phyloP scores from a whole-genome alignment of 306 rosid species.

The Sechiopsis laciniata region DNA sequence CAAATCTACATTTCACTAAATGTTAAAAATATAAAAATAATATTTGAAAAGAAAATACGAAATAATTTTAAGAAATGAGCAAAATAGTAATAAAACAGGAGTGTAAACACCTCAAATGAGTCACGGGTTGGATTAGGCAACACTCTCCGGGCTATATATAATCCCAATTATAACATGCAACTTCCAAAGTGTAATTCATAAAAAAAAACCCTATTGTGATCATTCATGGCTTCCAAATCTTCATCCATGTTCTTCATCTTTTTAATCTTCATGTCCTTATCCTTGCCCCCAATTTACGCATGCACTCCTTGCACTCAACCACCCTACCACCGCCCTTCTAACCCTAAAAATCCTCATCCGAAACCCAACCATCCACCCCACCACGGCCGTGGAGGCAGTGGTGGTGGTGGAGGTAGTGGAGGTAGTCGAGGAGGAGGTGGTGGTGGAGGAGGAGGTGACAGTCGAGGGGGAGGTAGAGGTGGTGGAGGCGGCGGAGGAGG shows the following conservation, averaged over 20 bases:
- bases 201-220: background rate
- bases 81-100: too few relatives aligned
- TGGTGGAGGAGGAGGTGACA: background rate
- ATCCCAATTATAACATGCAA: background rate
- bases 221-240: constrained; percentile 46
- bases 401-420: constrained; percentile 19
- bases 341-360: constrained; percentile 33
- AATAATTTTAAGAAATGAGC: too few relatives aligned
- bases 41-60: too few relatives aligned
- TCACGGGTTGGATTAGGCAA: constrained; percentile 4
- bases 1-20: too few relatives aligned
- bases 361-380: constrained; percentile 46
- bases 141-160: background rate
- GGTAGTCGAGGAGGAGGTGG: background rate
- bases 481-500: constrained; percentile 10
- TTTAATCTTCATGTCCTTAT: constrained; percentile 35
- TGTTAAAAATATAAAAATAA: too few relatives aligned
- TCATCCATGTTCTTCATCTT: constrained; percentile 44
- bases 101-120: background rate
- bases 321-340: constrained; percentile 31
- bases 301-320: constrained; percentile 50
- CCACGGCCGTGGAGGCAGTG: constrained; percentile 32
- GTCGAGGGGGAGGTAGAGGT: background rate
- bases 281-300: constrained; percentile 48
- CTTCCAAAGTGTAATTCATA: background rate